phyloP scores from a whole-genome alignment of 371 early-diverging fungal genomes.

The Chytridiales sp. region DNA sequence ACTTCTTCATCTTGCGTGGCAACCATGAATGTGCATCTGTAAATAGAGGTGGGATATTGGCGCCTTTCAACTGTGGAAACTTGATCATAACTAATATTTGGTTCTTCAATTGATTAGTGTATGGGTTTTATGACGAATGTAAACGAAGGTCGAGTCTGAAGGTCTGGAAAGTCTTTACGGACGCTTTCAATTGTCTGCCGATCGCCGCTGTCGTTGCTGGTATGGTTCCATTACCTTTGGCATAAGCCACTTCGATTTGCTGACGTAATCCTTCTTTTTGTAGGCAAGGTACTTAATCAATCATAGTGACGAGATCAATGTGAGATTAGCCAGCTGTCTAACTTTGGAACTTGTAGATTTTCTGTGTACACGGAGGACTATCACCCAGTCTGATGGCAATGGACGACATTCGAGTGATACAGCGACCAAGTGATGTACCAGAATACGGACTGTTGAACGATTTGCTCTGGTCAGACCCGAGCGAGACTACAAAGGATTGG shows the following conservation, averaged over 20 bases:
- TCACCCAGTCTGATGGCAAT: slow-evolving; percentile 78
- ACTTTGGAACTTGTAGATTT: slow-evolving; percentile 54
- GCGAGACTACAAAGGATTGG: slow-evolving; percentile 61
- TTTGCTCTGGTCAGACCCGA: slow-evolving; percentile 83
- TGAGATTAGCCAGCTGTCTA: not conserved
- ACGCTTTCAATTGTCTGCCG: slow-evolving; percentile 97
- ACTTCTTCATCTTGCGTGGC: slow-evolving; percentile 96
- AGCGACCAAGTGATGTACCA: slow-evolving; percentile 95
- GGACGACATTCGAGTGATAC: slow-evolving; percentile 92
- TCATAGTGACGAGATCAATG: not conserved
- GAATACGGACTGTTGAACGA: slow-evolving; percentile 79
- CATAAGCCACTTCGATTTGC: not conserved
- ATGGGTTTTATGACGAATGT: slow-evolving; percentile 99
- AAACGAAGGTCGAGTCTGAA: slow-evolving; percentile 92
- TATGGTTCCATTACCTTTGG: slow-evolving; percentile 51
- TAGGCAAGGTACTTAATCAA: slow-evolving; percentile 13
- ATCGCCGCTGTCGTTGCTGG: slow-evolving; percentile 96
- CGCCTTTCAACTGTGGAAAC: slow-evolving; percentile 50
- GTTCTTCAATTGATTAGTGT: slow-evolving; percentile 53
- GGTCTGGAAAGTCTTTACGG: slow-evolving; percentile 97
- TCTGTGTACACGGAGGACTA: slow-evolving; percentile 98
- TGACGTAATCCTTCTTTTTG: not conserved
- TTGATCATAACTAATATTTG: not conserved
- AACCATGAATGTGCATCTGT: slow-evolving; percentile 99
- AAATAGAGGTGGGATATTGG: slow-evolving; percentile 86